Evolutionary conservation across 2,329 filamentous ascomycete genomes (phyloP), one percentile per base, ranked within the genome.

Genomic region (Colletotrichum sidae): DNA sequence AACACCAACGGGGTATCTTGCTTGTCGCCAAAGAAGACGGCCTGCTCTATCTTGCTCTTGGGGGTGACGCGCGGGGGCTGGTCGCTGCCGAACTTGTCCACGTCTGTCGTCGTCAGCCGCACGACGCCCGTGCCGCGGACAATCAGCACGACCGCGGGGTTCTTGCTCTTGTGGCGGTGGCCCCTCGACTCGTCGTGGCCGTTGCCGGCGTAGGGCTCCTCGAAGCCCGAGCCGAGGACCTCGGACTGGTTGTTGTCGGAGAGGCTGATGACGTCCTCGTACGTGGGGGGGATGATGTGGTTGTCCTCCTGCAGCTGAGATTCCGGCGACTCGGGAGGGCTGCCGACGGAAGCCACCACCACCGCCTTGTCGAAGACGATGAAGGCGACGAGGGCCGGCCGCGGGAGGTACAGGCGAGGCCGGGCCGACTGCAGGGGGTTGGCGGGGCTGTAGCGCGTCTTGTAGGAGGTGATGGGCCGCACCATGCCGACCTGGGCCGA

Each of bases 31-130:
- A 93, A 98, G 78, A 97, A 98, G 1, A 98, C 92, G 2, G 94
- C 94, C 79, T 99, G 94, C 74, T 97, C 93, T 45, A 99, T 85
- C 78, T 96, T 97, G 78, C 89, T 92, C 78, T 93, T 96, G 7
- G 93, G 92, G 1, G 92, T 94, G 13, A 97, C 87, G 69, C 83
- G 79, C 1, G 87, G 88, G 5, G 87, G 83, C 57, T 80, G 78
- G 56, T 86, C 84, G 67, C 85, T 86, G 11, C 83, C 83, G 71
- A 90, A 89, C 65, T 84, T 86, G 67, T 88, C 84, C 50, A 87
- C 79, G 55, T 90, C 86, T 8, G 84, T 83, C 17, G 86, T 83
- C 15, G 86, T 81, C 46, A 91, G 77, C 55, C 89, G 84, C 34
- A 92, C 78, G 17, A 87, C 80, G 13, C 89, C 89, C 2, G 85